phyloP scores from a whole-genome alignment of 1,139 yeast species.

The Casaregolazyma suthepensis region DNA sequence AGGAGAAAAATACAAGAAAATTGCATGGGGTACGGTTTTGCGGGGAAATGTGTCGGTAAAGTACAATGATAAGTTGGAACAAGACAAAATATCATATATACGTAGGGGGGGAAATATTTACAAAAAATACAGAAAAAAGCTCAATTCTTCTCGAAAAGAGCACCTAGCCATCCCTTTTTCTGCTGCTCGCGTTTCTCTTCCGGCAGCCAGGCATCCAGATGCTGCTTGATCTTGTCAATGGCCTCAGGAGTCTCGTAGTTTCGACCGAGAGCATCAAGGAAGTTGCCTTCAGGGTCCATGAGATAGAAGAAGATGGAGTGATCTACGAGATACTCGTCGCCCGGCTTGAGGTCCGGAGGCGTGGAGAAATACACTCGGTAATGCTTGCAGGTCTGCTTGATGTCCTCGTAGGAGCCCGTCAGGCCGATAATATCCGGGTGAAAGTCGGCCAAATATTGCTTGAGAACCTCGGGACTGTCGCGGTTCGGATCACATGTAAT shows the following conservation, averaged over 20 bases:
- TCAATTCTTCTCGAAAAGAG: not conserved
- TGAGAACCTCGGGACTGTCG: slow-evolving; percentile 77
- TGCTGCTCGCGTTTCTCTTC: slow-evolving; percentile 20
- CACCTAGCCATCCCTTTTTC: slow-evolving; percentile 11
- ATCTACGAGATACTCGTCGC: slow-evolving; percentile 93
- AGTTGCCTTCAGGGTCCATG: slow-evolving; percentile 95
- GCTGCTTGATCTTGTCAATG: slow-evolving; percentile 68
- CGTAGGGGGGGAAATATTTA: not conserved
- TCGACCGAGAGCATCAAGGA: slow-evolving; percentile 90
- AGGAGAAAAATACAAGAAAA: not conserved
- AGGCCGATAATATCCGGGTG: slow-evolving; percentile 83
- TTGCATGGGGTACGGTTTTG: not conserved
- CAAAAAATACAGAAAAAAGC: not conserved
- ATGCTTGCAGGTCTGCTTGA: slow-evolving; percentile 76
- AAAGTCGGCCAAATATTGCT: slow-evolving; percentile 76
- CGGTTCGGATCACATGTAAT: slow-evolving; percentile 96
- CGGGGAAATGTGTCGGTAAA: not conserved
- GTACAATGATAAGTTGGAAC: not conserved
- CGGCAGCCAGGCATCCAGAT: slow-evolving; percentile 73
- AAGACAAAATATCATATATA: not conserved
- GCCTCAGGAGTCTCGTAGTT: slow-evolving; percentile 79
- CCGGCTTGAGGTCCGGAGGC: slow-evolving; percentile 87
- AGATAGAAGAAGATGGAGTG: slow-evolving; percentile 93
- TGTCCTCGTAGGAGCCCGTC: slow-evolving; percentile 82
- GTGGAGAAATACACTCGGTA: slow-evolving; percentile 94